Evolutionary conservation across 305 asterid species (phyloP), one percentile per base, ranked within the genome.

Genomic region (Fraxinus latifolia): DNA sequence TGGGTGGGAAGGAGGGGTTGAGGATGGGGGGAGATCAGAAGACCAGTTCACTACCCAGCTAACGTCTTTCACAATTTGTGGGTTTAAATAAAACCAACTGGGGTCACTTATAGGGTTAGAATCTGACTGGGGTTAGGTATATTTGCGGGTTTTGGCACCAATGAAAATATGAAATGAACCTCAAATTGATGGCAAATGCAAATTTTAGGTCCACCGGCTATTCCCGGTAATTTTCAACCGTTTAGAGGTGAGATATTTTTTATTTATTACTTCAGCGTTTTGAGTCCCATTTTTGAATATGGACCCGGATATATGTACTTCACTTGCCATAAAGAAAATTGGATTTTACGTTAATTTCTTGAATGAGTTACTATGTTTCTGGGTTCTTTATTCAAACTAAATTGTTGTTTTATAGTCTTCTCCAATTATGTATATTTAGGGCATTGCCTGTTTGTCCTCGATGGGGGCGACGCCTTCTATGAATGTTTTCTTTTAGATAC

Each of bases 111-210:
- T 80, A 68, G 84, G 92, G 94, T 91, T 92, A 87, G 85, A 76
- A 67, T 83, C 89, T 87, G 86, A 95, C 97, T 83, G 82, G 89
- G 93, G 98, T 93, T 92, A 86, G 91, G 84, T 88, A 77, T 78
- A 80, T 81, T 79, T 81, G 80, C 44, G 55, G 50, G 77, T 32
- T 77, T 74, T 21, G 80, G 87, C 78, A 79, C 25, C 62, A 84
- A 85, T 88, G 94, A n/a, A n/a, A n/a, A n/a, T n/a, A n/a, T n/a
- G n/a, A 94, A 94, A 92, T 94, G 93, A 87, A 83, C 81, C 84
- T 85, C 81, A 93, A 93, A 90, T 93, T 84, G 87, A 80, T 32
- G 34, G 82, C 82, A 92, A 94, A 94, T 92, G 93, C 90, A 91
- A 81, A 68, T 68, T 77, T 17, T 32, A 37, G 15, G 72, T 17